Base-by-base conservation (phyloP, 768 basidiomycete species). In the Xerocomellus intermedius region DNA sequence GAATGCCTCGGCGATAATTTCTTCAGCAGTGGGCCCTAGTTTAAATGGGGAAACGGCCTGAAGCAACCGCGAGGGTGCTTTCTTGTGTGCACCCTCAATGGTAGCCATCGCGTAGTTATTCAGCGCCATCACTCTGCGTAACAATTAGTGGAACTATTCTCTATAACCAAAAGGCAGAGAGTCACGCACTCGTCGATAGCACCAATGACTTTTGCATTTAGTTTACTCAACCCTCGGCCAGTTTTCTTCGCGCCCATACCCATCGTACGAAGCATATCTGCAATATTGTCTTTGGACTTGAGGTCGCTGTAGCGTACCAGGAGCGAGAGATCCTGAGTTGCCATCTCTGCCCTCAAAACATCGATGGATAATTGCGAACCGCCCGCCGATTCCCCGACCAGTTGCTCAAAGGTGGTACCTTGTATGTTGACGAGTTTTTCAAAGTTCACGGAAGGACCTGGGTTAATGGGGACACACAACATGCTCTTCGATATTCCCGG, bases 261-360 rank as follows among this genome's bases (percentile, higher is more conserved):
- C 63, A 91, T 89, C 4, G 74, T 76, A 14, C 56, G 58, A 58
- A 91, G 71, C 16, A 74, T 62, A 10, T 79, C 72, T 17, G 81
- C 84, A 10, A 92, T 63, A 21, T 66, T 54, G n/a, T 89, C 85
- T 50, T 75, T 82, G 22, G 81, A 80, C 54, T 74, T 79, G 63
- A 92, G 68, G 16, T 85, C 73, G 66, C 89, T 91, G 55, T 79
- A 70, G 16, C 77, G 77, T 16, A 91, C 84, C 28, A 89, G 74
- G 6, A 81, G 77, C 14, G 81, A 73, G 48, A 92, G 75, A 64
- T 92, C 89, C 22, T 69, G 74, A 1, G 85, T 87, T 14, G 88
- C 90, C 80, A 91, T 84, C 61, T 91, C 85, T 14, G 87, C 84
- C 67, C 84, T 85, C 70, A 89, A 83, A 58, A 92, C 80, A 52